Evolutionary conservation across 805 yeast species (phyloP), one percentile per base, ranked within the genome.

Genomic region (Pichia phayaonensis): DNA sequence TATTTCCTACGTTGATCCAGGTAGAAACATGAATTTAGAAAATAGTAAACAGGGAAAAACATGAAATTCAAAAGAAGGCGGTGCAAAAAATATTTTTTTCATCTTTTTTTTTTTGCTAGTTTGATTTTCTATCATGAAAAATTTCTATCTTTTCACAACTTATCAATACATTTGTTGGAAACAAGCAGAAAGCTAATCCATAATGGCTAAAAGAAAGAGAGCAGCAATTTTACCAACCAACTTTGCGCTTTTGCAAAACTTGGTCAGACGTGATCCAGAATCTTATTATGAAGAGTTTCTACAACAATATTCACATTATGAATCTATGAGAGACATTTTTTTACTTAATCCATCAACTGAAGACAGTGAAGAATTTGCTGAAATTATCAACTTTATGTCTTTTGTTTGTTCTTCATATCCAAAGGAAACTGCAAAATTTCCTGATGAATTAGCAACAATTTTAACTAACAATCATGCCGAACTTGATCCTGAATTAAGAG

Each of bases 391-490:
- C 0, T 92, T 94, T 63, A 84, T 94, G 44, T 78, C 96, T 18
- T 97, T 96, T 44, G 97, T 94, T 45, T 88, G 96, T 63, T 70
- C 79, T 13, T 90, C 96, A 59, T 94, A 83, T 63, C 96, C 97
- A 7, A 80, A 84, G 54, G 96, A 92, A 58, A 92, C 99, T 1
- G 80, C 79, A 4, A 76, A 74, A 40, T 94, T 88, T 62, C 97
- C 99, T 0, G 75, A 78, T 18, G 98, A 92, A 62, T 69, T 94
- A 58, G 81, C 81, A 58, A 73, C 73, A 38, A 71, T 94, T 52
- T 71, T 94, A 38, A 61, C 78, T 8, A 84, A 80, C 53, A 87
- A 89, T 65, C 96, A 92, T 68, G 79, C 84, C 57, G 87, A 83
- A 50, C 75, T 94, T 57, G 77, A 87, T 15, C 84, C 90, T n/a